Conservation (phyloP, 495 filamentous ascomycete species). For the Aspergillus baeticus region DNA sequence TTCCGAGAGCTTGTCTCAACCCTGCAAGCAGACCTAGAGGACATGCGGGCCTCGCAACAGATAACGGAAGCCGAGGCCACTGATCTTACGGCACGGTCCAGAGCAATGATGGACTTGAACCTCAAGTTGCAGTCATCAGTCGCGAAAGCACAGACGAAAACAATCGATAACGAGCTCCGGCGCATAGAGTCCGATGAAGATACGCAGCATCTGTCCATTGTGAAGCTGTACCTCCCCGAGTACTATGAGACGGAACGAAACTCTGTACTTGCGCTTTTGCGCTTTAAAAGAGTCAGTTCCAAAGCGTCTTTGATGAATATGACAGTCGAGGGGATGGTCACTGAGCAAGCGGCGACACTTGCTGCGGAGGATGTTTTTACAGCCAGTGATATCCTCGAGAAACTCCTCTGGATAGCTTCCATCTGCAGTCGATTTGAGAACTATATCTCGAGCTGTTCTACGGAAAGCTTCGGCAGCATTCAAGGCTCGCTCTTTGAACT, state of each 20-base stretch:
- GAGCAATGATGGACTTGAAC: slow-evolving; percentile 95
- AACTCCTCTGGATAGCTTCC: slow-evolving; percentile 77
- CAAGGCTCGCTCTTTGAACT: slow-evolving; percentile 81
- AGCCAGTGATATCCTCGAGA: slow-evolving; percentile 77
- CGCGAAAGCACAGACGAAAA: slow-evolving; percentile 86
- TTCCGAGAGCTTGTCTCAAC: slow-evolving; percentile 87
- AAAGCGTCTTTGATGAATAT: slow-evolving; percentile 78
- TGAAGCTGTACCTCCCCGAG: slow-evolving; percentile 87
- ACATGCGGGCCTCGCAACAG: slow-evolving; percentile 86
- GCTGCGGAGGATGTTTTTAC: slow-evolving; percentile 73
- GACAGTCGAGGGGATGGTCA: slow-evolving; percentile 75
- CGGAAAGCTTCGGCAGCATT: slow-evolving; percentile 72
- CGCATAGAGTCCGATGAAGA: slow-evolving; percentile 90
- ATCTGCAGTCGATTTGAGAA: slow-evolving; percentile 84
- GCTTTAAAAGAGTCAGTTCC: slow-evolving; percentile 85
- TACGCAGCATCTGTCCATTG: slow-evolving; percentile 79
- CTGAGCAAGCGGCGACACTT: slow-evolving; percentile 51
- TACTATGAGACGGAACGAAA: slow-evolving; percentile 75
- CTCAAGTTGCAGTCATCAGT: slow-evolving; percentile 87
- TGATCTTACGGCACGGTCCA: slow-evolving; percentile 77
- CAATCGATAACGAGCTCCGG: slow-evolving; percentile 85
- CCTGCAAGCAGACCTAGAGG: slow-evolving; percentile 83
- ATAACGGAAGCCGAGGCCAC: slow-evolving; percentile 90
- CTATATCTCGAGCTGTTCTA: slow-evolving; percentile 69
- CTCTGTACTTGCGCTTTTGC: slow-evolving; percentile 78